Conservation (phyloP, 2,329 filamentous ascomycete genomes). For the Exophiala sp. region DNA sequence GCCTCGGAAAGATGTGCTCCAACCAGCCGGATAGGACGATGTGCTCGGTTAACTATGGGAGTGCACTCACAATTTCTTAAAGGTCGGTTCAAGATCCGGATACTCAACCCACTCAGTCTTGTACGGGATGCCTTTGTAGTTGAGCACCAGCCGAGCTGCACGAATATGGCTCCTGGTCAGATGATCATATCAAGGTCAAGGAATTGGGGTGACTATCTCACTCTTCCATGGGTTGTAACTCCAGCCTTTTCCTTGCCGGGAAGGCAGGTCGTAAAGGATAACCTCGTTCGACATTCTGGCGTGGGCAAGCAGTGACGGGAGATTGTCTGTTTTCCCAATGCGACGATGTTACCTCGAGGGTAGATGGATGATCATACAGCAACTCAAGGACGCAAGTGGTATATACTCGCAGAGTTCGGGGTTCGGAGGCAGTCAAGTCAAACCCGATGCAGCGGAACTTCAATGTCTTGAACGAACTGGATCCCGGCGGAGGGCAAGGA, state of each 20-base stretch:
- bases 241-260: conserved; percentile 50
- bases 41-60: not conserved
- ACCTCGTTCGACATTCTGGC: conserved; percentile 34
- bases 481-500: no score
- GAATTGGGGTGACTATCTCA: conserved; percentile 33
- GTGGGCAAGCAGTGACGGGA: not conserved
- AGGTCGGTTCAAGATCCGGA: conserved; percentile 54
- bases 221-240: conserved; percentile 68
- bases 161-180: not conserved
- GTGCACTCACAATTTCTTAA: conserved; percentile 44
- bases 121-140: conserved; percentile 63
- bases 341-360: not conserved
- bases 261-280: conserved; percentile 59
- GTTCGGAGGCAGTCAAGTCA: no score
- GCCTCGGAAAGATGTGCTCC: no score
- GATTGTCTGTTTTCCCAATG: not conserved
- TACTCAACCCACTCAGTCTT: conserved; percentile 65
- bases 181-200: not conserved
- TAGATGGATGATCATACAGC: no score
- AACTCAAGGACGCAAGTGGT: no score
- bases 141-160: conserved; percentile 58
- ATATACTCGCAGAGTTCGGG: no score
- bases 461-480: no score
- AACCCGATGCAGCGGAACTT: no score
- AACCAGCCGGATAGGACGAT: not conserved